Conservation (phyloP, 352 stramenopile species). For the Phytophthora lateralis region DNA sequence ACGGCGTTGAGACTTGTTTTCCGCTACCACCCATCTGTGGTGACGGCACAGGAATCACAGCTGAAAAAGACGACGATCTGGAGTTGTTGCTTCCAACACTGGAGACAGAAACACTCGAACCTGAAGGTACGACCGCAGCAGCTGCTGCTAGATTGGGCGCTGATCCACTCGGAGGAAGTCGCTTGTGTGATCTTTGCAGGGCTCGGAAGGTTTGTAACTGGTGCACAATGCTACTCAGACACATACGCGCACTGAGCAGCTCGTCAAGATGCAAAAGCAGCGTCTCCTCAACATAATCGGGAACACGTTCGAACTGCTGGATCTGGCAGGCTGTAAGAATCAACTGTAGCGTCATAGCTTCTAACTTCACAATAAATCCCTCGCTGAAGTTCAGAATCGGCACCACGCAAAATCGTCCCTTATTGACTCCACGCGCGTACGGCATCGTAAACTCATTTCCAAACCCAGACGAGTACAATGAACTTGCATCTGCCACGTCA, state of each 20-base stretch:
- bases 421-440: conserved; percentile 29
- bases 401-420: conserved; percentile 67
- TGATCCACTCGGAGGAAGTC: conserved; percentile 38
- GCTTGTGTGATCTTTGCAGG: conserved; percentile 48
- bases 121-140: conserved; percentile 22
- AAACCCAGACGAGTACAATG: conserved; percentile 37
- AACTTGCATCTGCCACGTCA: conserved; percentile 36
- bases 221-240: conserved; percentile 74
- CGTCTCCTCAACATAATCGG: conserved; percentile 76
- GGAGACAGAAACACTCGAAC: conserved; percentile 35
- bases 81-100: conserved; percentile 44
- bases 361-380: conserved; percentile 70
- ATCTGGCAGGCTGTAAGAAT: conserved; percentile 78
- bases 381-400: conserved; percentile 87
- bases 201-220: conserved; percentile 74
- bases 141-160: conserved; percentile 31
- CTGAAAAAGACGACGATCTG: conserved; percentile 48
- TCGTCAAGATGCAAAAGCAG: conserved; percentile 74
- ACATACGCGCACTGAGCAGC: conserved; percentile 74
- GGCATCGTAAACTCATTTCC: conserved; percentile 36
- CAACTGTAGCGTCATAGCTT: conserved; percentile 69
- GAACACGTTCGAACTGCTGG: conserved; percentile 78
- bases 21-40: conserved; percentile 42
- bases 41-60: conserved; percentile 29
- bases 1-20: conserved; percentile 40